Evolutionary conservation across 2,329 filamentous ascomycete species (phyloP).

Genomic region (Sporothrix globosa): DNA sequence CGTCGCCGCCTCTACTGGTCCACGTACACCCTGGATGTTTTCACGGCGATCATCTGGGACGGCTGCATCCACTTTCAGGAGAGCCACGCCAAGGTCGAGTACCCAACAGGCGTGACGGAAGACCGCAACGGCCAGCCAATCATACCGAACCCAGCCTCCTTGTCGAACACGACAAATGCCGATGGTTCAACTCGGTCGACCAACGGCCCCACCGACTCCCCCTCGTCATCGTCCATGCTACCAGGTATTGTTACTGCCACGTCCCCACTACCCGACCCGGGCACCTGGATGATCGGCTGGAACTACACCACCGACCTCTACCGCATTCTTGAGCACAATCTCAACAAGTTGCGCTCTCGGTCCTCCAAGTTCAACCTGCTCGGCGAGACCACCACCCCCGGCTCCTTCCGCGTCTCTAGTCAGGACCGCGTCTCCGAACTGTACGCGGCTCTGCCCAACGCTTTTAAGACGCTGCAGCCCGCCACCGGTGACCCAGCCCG

Average conservation of each 20-base stretch:
- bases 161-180: neutral
- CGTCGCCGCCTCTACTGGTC: slow-evolving; percentile 53
- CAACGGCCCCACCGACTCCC: neutral
- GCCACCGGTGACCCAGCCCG: slow-evolving; percentile 39
- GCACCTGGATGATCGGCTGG: slow-evolving; percentile 57
- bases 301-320: slow-evolving; percentile 62
- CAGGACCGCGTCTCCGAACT: slow-evolving; percentile 38
- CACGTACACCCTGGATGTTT: slow-evolving; percentile 61
- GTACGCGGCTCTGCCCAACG: slow-evolving; percentile 40
- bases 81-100: slow-evolving; percentile 51
- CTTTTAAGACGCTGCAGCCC: slow-evolving; percentile 40
- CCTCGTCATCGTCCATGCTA: slow-evolving; percentile 16
- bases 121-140: slow-evolving; percentile 1
- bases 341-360: slow-evolving; percentile 34
- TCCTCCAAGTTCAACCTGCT: slow-evolving; percentile 33
- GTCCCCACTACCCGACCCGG: neutral
- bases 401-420: slow-evolving; percentile 32
- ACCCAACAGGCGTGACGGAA: slow-evolving; percentile 46
- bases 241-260: neutral
- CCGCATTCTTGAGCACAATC: slow-evolving; percentile 56
- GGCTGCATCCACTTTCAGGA: slow-evolving; percentile 52
- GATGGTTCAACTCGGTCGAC: neutral
- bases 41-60: slow-evolving; percentile 57
- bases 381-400: slow-evolving; percentile 31
- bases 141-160: neutral